Evolutionary conservation across 176 grass and related monocot genomes (phyloP).

Genomic region (Aegilops tauschii): DNA sequence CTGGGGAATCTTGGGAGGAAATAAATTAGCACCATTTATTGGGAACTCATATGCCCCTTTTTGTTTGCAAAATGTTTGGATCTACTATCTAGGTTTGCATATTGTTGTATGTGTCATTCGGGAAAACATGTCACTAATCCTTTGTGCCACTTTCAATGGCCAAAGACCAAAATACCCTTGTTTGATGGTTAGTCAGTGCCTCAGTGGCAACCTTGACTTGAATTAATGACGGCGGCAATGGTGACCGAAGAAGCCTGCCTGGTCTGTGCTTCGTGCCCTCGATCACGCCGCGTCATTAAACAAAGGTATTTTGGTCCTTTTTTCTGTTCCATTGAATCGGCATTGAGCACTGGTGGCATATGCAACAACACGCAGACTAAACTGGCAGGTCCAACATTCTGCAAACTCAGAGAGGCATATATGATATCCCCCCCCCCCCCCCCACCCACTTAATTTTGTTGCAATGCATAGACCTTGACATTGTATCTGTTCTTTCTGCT

Average conservation of each 20-base stretch:
- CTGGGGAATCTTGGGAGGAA: neutral
- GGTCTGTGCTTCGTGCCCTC: neutral
- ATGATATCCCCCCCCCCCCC: neutral
- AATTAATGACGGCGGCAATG: neutral
- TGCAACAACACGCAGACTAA: slow-evolving; percentile 8
- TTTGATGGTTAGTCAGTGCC: neutral
- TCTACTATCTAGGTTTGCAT: neutral
- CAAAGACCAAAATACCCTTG: neutral
- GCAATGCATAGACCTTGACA: neutral
- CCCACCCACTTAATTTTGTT: neutral
- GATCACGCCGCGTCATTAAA: neutral
- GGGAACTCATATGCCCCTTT: neutral
- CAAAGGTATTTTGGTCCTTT: neutral
- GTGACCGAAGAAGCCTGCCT: neutral
- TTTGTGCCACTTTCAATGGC: neutral
- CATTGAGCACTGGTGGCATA: neutral
- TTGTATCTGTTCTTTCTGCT: slow-evolving; percentile 18
- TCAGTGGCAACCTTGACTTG: neutral
- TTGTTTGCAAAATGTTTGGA: neutral
- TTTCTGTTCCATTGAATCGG: neutral
- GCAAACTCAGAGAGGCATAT: neutral
- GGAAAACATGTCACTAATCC: neutral
- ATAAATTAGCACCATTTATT: neutral
- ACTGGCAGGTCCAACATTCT: slow-evolving; percentile 14
- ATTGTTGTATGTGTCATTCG: neutral